Evolutionary conservation across 2,329 filamentous ascomycete genomes (phyloP).

Genomic region (Hypoxylon sp.): DNA sequence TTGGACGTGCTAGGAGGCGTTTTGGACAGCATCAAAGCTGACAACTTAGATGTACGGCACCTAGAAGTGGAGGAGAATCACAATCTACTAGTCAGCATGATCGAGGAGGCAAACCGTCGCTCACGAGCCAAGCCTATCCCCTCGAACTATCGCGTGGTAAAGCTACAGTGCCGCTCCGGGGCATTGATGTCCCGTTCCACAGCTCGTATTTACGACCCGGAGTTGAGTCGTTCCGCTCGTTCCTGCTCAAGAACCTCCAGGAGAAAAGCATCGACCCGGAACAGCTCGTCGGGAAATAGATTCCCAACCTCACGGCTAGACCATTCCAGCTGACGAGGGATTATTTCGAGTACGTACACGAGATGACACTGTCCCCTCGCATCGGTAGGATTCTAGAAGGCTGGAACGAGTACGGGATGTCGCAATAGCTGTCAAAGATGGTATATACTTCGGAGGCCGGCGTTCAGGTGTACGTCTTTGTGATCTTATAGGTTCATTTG

Average conservation of each 20-base stretch:
- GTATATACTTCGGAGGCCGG: conserved; percentile 26
- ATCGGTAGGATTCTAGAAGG: conserved; percentile 43
- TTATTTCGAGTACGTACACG: conserved; percentile 47
- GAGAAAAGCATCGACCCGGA: conserved; percentile 45
- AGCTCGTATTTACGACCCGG: conserved; percentile 46
- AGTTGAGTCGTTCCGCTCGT: conserved; percentile 50
- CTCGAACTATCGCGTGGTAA: conserved; percentile 44
- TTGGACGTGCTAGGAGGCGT: conserved; percentile 62
- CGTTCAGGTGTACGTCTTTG: conserved; percentile 21
- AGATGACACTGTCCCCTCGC: conserved; percentile 42
- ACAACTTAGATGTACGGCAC: conserved; percentile 53
- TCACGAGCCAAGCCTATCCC: conserved; percentile 35
- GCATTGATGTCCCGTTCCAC: conserved; percentile 54
- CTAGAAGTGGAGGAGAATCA: conserved; percentile 23
- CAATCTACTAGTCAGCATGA: conserved; percentile 18
- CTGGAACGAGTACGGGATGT: conserved; percentile 34
- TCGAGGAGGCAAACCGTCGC: conserved; percentile 22
- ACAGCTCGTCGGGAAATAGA: conserved; percentile 51
- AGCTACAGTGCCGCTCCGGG: conserved; percentile 51
- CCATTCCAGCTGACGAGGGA: conserved; percentile 50
- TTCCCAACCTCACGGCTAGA: conserved; percentile 54
- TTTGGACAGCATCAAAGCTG: conserved; percentile 74
- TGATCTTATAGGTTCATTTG: conserved; percentile 21
- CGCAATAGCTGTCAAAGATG: conserved; percentile 19
- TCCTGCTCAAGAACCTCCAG: conserved; percentile 47